Evolutionary conservation across 1,139 yeast genomes (phyloP).

Genomic region (Zhuliangozyma parablackwelliae): DNA sequence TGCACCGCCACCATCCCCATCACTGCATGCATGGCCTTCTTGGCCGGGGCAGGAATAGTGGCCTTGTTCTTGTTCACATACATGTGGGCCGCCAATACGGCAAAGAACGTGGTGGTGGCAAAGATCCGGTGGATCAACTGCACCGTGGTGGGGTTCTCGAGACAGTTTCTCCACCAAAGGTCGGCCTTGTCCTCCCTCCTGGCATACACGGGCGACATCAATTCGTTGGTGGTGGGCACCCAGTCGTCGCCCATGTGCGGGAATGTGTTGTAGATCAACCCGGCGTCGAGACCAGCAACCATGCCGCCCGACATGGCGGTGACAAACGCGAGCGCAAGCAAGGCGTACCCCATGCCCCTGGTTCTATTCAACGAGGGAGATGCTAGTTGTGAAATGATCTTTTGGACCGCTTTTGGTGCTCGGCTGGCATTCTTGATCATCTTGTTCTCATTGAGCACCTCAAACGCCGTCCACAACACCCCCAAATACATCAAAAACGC

Average conservation of each 20-base stretch:
- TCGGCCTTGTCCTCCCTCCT: constrained; percentile 67
- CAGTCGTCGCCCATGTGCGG: constrained; percentile 91
- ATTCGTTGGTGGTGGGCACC: constrained; percentile 68
- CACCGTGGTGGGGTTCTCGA: constrained; percentile 95
- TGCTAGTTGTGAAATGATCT: constrained; percentile 46
- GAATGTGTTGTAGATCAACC: constrained; percentile 90
- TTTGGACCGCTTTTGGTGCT: constrained; percentile 52
- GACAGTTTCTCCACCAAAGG: constrained; percentile 83
- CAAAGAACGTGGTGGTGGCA: constrained; percentile 76
- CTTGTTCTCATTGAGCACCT: constrained; percentile 71
- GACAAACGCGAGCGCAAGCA: constrained; percentile 66
- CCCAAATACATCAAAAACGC: constrained; percentile 87
- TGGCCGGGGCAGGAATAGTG: constrained; percentile 54
- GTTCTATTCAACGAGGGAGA: constrained; percentile 54
- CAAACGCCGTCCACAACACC: constrained; percentile 86
- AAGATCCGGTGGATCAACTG: constrained; percentile 86
- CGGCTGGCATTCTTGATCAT: constrained; percentile 42
- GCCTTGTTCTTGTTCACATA: constrained; percentile 53
- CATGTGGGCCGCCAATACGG: constrained; percentile 65
- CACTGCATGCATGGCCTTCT: constrained; percentile 55
- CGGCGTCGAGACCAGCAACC: constrained; percentile 98
- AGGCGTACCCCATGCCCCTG: constrained; percentile 49
- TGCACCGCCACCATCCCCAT: constrained; percentile 84
- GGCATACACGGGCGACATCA: constrained; percentile 71
- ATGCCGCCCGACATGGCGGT: constrained; percentile 97